Evolutionary conservation across 2,329 filamentous ascomycete genomes (phyloP).

Genomic region (Neobulgaria alba): DNA sequence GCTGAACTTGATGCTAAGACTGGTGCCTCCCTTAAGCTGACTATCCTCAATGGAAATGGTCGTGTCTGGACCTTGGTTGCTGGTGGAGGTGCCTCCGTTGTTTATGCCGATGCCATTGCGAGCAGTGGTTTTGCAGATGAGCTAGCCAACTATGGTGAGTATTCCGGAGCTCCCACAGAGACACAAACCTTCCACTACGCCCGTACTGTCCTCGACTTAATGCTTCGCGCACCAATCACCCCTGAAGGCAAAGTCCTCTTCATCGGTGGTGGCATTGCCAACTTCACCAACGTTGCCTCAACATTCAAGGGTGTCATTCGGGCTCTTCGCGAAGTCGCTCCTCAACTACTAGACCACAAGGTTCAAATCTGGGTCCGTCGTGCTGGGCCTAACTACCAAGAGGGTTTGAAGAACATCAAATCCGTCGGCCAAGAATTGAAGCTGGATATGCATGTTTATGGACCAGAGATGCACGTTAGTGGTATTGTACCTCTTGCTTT

Average conservation of each 20-base stretch:
- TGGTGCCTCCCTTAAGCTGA: constrained; percentile 96
- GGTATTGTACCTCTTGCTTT: constrained; percentile 94
- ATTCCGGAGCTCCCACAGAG: constrained; percentile 97
- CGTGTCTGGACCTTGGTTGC: constrained; percentile 98
- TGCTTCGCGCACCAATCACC: constrained; percentile 81
- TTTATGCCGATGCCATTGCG: constrained; percentile 97
- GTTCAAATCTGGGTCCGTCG: constrained; percentile 92
- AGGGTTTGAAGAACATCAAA: constrained; percentile 99
- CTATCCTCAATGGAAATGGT: constrained; percentile 82
- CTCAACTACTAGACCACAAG: constrained; percentile 86
- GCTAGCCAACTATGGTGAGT: constrained; percentile 99
- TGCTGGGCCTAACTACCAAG: constrained; percentile 97
- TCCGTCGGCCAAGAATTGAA: constrained; percentile 86
- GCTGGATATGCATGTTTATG: constrained; percentile 87
- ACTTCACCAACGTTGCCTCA: constrained; percentile 99
- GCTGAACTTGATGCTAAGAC: constrained; percentile 98
- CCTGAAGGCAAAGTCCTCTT: constrained; percentile 97
- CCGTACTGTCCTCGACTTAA: constrained; percentile 90
- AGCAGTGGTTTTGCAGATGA: constrained; percentile 91
- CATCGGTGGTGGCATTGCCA: constrained; percentile 99
- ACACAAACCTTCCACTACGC: constrained; percentile 99
- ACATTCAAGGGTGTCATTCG: constrained; percentile 99
- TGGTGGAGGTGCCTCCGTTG: constrained; percentile 98
- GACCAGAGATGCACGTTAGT: constrained; percentile 78
- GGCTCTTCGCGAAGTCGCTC: constrained; percentile 82